Conservation (phyloP, 116 monocot genomes). For the Papilionanthe hybrid region DNA sequence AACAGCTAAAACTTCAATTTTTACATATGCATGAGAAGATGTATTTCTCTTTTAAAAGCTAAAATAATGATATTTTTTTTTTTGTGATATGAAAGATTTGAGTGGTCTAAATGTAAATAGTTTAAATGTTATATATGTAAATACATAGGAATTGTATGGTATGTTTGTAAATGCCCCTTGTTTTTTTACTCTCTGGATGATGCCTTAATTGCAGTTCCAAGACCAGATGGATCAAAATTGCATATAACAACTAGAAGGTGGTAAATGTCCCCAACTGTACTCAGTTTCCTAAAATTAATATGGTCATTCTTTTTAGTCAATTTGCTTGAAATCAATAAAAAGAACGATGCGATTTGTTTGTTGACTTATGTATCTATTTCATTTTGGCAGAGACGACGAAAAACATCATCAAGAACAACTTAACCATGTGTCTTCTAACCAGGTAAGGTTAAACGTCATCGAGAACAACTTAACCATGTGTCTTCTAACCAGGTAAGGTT, state of each 20-base stretch:
- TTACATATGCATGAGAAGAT: no score
- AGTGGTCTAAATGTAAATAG: no score
- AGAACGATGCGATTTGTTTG: no score
- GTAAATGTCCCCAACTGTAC: slow-evolving; percentile 1
- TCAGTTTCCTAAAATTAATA: background rate
- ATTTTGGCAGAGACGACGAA: background rate
- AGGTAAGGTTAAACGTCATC: background rate
- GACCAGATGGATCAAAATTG: slow-evolving; percentile 18
- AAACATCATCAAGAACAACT: background rate
- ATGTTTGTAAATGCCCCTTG: no score
- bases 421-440: background rate
- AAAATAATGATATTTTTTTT: no score
- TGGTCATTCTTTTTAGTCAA: background rate
- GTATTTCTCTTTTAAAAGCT: no score
- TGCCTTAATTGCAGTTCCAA: slow-evolving; percentile 23
- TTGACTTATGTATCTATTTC: background rate
- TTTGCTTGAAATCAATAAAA: background rate
- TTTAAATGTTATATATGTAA: no score
- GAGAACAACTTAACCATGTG: background rate
- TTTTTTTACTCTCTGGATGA: background rate
- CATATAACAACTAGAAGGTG: slow-evolving; percentile 15
- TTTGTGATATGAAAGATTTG: no score
- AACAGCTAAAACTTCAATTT: no score
- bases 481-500: background rate
- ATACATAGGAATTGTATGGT: no score